Evolutionary conservation across 805 yeast species (phyloP).

Genomic region (Debaryomyces castellii): DNA sequence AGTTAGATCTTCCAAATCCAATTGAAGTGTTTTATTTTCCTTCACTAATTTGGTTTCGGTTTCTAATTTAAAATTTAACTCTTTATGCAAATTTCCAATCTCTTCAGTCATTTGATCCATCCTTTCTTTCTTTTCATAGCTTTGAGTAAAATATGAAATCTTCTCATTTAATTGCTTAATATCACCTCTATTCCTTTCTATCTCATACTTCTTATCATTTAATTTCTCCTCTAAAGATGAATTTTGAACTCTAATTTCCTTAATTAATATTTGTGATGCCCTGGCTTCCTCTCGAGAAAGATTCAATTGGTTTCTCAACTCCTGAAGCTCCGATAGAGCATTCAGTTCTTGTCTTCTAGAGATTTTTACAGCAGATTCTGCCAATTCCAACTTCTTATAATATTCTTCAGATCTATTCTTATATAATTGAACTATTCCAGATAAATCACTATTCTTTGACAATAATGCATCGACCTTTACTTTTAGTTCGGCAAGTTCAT

Average conservation of each 20-base stretch:
- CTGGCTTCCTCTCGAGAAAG: constrained; percentile 54
- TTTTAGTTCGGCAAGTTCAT: constrained; percentile 48
- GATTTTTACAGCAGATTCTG: constrained; percentile 68
- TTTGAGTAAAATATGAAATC: constrained; percentile 49
- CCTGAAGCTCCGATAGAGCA: constrained; percentile 52
- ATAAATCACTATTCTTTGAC: constrained; percentile 55
- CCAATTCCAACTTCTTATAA: constrained; percentile 68
- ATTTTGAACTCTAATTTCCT: constrained; percentile 50
- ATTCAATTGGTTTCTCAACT: constrained; percentile 36
- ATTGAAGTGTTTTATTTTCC: constrained; percentile 57
- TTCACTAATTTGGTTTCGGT: constrained; percentile 67
- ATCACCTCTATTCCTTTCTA: constrained; percentile 48
- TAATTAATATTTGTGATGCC: constrained; percentile 51
- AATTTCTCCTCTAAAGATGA: constrained; percentile 54
- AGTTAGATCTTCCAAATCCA: constrained; percentile 52
- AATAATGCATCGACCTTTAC: constrained; percentile 57
- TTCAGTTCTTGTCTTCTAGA: constrained; percentile 61
- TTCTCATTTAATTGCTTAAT: constrained; percentile 57
- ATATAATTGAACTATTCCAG: constrained; percentile 57
- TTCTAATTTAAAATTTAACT: constrained; percentile 54
- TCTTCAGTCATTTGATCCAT: constrained; percentile 52
- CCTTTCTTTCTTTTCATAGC: constrained; percentile 38
- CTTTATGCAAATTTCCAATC: constrained; percentile 51
- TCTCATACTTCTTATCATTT: constrained; percentile 56
- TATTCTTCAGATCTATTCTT: constrained; percentile 74